phyloP scores from a whole-genome alignment of 805 yeast species.

The Ogataea sp. region DNA sequence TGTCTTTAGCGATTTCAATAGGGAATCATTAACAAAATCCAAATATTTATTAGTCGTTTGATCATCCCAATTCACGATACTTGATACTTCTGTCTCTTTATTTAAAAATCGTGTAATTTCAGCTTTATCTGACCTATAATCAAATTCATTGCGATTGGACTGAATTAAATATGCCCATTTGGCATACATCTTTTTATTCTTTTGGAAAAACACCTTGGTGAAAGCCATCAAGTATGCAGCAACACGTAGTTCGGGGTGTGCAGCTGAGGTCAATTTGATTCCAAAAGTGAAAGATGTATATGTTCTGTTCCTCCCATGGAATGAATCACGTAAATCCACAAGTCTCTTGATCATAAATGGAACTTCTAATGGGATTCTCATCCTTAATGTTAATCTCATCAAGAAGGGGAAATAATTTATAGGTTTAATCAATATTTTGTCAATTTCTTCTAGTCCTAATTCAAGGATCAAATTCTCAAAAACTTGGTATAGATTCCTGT shows the following conservation, averaged over 20 bases:
- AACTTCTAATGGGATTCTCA: conserved; percentile 44
- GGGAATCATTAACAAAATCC: conserved; percentile 36
- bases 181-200: conserved; percentile 10
- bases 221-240: conserved; percentile 25
- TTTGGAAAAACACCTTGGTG: conserved; percentile 24
- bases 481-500: no score
- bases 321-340: conserved; percentile 9
- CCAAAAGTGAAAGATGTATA: no score
- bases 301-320: no score
- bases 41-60: conserved; percentile 37
- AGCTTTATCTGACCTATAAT: not conserved
- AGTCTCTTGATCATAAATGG: conserved; percentile 26
- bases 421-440: not conserved
- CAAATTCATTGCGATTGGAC: conserved; percentile 18
- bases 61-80: conserved; percentile 41
- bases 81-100: conserved; percentile 22
- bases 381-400: conserved; percentile 31
- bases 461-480: not conserved
- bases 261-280: no score
- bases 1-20: not conserved
- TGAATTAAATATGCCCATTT: conserved; percentile 24
- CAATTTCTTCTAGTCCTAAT: not conserved
- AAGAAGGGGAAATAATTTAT: conserved; percentile 30
- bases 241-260: conserved; percentile 32
- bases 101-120: conserved; percentile 8